A percentile compares a stretch with the other conserved stretches of the same genome.
These are phyloP conservation scores for Bruguiera sexangula DNA, from an alignment of 345 rosid genomes.

Conservation along the genomic window DNA sequence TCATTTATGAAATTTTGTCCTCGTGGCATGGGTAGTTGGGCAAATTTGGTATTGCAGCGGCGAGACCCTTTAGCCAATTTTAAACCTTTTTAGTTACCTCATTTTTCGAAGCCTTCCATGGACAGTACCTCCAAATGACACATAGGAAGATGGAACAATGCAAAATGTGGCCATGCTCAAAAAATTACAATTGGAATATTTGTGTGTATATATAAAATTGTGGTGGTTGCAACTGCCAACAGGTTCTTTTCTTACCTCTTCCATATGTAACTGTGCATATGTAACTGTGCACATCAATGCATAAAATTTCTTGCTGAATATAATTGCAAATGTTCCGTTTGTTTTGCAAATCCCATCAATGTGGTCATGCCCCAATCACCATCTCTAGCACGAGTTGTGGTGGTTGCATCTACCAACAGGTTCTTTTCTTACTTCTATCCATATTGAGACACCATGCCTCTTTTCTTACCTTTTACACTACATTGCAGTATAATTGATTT, in stretches of 20 bases:
- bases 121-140: too few relatives aligned
- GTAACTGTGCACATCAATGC: constrained; percentile 2
- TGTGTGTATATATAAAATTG: too few relatives aligned
- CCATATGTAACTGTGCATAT: constrained; percentile 24
- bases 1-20: constrained; percentile 30
- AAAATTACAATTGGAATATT: too few relatives aligned
- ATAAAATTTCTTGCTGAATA: not conserved
- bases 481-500: not conserved
- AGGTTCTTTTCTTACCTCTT: too few relatives aligned
- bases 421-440: constrained; percentile 18
- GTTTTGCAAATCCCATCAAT: too few relatives aligned
- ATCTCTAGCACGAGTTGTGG: constrained; percentile 49
- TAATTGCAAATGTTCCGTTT: not conserved
- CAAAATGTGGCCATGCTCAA: too few relatives aligned
- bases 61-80: too few relatives aligned
- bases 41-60: too few relatives aligned
- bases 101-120: too few relatives aligned
- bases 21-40: too few relatives aligned
- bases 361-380: constrained; percentile 21
- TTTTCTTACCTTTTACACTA: not conserved
- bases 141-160: too few relatives aligned
- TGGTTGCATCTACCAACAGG: constrained; percentile 94
- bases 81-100: too few relatives aligned
- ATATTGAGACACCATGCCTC: not conserved
- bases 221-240: constrained; percentile 25